Evolutionary conservation across 768 basidiomycete species (phyloP).

Genomic region (Grammothele lineata): DNA sequence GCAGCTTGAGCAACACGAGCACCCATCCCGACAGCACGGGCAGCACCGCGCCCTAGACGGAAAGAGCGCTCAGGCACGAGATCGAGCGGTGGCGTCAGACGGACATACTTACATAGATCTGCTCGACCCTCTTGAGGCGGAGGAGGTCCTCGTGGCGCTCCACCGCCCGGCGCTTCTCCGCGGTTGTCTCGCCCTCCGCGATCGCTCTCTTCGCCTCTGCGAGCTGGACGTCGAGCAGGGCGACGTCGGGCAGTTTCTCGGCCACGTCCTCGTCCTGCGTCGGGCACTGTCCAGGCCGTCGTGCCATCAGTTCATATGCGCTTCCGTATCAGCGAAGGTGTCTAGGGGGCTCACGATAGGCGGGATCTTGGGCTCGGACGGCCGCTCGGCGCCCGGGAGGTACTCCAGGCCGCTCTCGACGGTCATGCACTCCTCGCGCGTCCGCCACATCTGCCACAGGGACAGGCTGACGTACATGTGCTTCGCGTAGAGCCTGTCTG

Average conservation of each 20-base stretch:
- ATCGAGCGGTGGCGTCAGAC: background rate
- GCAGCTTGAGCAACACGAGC: slow-evolving; percentile 85
- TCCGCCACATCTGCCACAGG: slow-evolving; percentile 91
- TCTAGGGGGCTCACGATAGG: slow-evolving; percentile 20
- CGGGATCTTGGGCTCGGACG: slow-evolving; percentile 40
- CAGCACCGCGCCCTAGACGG: slow-evolving; percentile 67
- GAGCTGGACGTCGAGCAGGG: slow-evolving; percentile 68
- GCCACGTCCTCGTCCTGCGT: slow-evolving; percentile 50
- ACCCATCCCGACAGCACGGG: slow-evolving; percentile 88
- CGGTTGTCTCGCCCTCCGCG: slow-evolving; percentile 42
- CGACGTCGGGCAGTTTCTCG: slow-evolving; percentile 71
- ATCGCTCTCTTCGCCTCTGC: slow-evolving; percentile 55
- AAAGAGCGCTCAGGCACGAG: background rate
- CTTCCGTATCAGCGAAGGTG: slow-evolving; percentile 42
- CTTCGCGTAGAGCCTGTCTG: slow-evolving; percentile 81
- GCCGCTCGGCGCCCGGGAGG: slow-evolving; percentile 64
- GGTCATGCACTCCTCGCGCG: slow-evolving; percentile 92
- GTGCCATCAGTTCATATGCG: slow-evolving; percentile 17
- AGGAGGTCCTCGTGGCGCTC: slow-evolving; percentile 77
- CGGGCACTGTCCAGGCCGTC: slow-evolving; percentile 4
- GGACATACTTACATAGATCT: slow-evolving; percentile 78
- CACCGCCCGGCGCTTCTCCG: slow-evolving; percentile 58
- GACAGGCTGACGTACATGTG: slow-evolving; percentile 90
- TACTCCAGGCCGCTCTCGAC: slow-evolving; percentile 88
- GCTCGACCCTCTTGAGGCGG: slow-evolving; percentile 84